phyloP scores from a whole-genome alignment of 331 rosid species.

The Cydonia oblonga region DNA sequence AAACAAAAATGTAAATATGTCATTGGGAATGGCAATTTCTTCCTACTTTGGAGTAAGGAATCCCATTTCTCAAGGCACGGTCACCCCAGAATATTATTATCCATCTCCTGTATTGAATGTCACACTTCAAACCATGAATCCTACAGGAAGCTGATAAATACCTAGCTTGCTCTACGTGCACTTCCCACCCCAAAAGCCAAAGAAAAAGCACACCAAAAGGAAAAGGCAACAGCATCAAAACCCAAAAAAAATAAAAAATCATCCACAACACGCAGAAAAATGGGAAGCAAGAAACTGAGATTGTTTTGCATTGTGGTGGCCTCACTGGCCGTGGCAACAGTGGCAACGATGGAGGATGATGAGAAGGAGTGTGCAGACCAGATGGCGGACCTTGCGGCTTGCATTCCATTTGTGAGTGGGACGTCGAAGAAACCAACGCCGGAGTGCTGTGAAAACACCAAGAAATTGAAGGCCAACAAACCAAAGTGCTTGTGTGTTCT shows the following conservation, averaged over 20 bases:
- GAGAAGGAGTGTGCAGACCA: slow-evolving; percentile 14
- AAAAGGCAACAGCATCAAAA: not conserved
- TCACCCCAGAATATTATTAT: not conserved
- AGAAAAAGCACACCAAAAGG: not conserved
- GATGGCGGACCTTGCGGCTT: slow-evolving; percentile 14
- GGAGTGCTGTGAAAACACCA: slow-evolving; percentile 3
- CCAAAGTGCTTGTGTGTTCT: slow-evolving; percentile 22
- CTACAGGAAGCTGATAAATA: slow-evolving; percentile 1
- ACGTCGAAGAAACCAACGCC: not conserved
- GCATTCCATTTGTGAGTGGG: slow-evolving; percentile 20
- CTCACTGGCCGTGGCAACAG: not conserved
- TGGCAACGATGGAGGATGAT: slow-evolving; percentile 9
- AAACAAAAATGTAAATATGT: not conserved
- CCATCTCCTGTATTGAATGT: not conserved
- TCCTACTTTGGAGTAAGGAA: not conserved
- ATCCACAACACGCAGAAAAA: not conserved
- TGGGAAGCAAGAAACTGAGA: not conserved
- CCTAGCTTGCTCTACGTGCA: not conserved
- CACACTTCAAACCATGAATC: not conserved
- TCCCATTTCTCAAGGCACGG: slow-evolving; percentile 18
- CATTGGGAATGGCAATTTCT: not conserved
- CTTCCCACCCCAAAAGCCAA: not conserved
- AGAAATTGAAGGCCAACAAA: slow-evolving; percentile 11
- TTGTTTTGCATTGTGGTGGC: slow-evolving; percentile 6
- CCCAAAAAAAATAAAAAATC: not conserved